Base-by-base conservation (phyloP, 2,329 filamentous ascomycete species). In the Alternaria postmessia region DNA sequence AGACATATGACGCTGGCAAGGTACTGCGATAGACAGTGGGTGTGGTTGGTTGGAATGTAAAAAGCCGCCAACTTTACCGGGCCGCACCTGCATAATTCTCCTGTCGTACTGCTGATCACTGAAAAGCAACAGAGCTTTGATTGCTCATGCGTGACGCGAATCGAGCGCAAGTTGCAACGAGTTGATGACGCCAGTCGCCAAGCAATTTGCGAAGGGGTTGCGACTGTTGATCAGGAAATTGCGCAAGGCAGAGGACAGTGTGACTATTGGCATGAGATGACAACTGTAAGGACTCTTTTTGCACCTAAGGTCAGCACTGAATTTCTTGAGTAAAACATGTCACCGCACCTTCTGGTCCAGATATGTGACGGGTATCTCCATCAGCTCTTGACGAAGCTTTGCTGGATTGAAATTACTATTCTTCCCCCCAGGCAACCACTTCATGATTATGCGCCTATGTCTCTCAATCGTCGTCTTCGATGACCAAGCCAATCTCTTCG, bases 381-480 rank as follows among this genome's bases (percentile, higher is more conserved):
- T 56, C 38, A 51, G 57, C 52, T 56, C 52, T 59, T 56, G 39
- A 56, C 51, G 39, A 36, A 51, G 46, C 24, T 49, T 41, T 34
- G 39, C 54, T 44, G 32, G 24, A 56, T 46, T 56, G 34, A 39
- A 11, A 51, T 56, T 49, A 55, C 26, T 30, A 46, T 9, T 42
- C 20, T 49, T 20, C 22, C 9, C 8, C 5, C 5, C 20, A 12
- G 16, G 46, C 11, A 12, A n/a, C 14, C 20, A 18, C 9, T 36
- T 20, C 3, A 24, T 30, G 8, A 14, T 1, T n/a, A 5, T 12
- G 46, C 22, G 32, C 34, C 8, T 26, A 18, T 3, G 14, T n/a
- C 20, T 1, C 16, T 89, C 82, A 91, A 73, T 94, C 90, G 61
- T 93, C 91, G 63, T 95, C 92, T 75, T 94, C 90, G 67, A 96